phyloP scores from a whole-genome alignment of 148 eudicot species.

The Camellia granthamiana region DNA sequence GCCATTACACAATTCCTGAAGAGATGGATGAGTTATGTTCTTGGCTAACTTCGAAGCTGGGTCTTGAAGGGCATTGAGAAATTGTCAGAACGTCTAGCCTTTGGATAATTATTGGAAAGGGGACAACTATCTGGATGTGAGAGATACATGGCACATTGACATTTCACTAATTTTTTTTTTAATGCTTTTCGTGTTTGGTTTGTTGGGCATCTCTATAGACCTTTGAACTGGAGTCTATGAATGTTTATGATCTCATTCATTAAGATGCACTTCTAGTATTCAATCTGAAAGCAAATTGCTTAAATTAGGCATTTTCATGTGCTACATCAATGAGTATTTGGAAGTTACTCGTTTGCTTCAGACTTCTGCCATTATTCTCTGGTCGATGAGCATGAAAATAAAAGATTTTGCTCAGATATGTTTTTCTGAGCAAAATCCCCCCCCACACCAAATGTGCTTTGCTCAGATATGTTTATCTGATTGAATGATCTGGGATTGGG shows the following conservation, averaged over 20 bases:
- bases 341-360: neutral
- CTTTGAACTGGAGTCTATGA: neutral
- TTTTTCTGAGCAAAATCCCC: no score
- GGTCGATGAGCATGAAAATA: conserved; percentile 3
- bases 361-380: neutral
- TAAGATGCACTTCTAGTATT: neutral
- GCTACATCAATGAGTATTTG: neutral
- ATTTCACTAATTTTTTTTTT: neutral
- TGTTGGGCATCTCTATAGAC: conserved; percentile 4
- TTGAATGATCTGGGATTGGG: no score
- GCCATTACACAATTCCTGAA: conserved; percentile 84
- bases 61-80: conserved; percentile 43
- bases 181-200: neutral
- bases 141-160: conserved; percentile 5
- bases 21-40: conserved; percentile 75
- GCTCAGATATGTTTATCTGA: no score
- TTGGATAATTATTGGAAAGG: neutral
- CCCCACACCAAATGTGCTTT: no score
- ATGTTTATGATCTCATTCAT: neutral
- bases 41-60: conserved; percentile 80
- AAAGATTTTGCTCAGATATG: neutral
- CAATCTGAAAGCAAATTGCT: neutral
- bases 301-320: neutral
- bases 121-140: conserved; percentile 5
- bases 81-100: neutral